Conservation (phyloP, 129 eudicot species). For the Calendula officinalis region DNA sequence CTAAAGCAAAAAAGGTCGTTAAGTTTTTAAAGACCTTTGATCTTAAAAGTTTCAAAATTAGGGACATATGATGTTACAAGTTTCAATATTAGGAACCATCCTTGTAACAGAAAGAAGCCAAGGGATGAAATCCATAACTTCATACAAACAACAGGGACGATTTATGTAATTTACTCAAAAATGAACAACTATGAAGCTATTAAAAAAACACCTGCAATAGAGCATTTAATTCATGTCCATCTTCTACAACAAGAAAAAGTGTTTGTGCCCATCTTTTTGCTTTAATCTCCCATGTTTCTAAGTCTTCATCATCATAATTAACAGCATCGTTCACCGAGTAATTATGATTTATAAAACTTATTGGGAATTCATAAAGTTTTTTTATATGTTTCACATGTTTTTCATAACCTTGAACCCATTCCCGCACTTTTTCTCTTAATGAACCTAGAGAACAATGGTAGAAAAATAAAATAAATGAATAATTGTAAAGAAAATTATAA, state of each 20-base stretch:
- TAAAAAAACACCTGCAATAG: slow-evolving; percentile 49
- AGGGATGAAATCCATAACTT: too few relatives aligned
- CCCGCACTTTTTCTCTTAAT: slow-evolving; percentile 52
- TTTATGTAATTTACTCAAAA: too few relatives aligned
- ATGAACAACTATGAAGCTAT: slow-evolving; percentile 9
- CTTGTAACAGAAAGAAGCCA: too few relatives aligned
- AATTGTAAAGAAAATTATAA: not conserved
- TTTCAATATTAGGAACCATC: too few relatives aligned
- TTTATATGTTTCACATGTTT: slow-evolving; percentile 43
- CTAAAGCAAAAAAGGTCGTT: too few relatives aligned
- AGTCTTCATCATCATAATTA: slow-evolving; percentile 78
- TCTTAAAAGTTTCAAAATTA: too few relatives aligned
- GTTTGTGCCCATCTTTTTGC: slow-evolving; percentile 85
- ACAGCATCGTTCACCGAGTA: slow-evolving; percentile 29
- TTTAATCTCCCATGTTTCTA: slow-evolving; percentile 69
- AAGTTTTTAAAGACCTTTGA: too few relatives aligned
- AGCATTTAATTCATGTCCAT: slow-evolving; percentile 51
- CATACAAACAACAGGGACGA: too few relatives aligned
- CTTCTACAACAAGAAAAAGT: slow-evolving; percentile 57
- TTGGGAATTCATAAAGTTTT: slow-evolving; percentile 54
- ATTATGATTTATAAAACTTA: slow-evolving; percentile 39
- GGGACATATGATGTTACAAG: too few relatives aligned
- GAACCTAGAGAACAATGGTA: slow-evolving; percentile 46
- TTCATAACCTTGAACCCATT: slow-evolving; percentile 57
- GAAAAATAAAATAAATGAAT: slow-evolving; percentile 1